Evolutionary conservation across 176 grass and related monocot species (phyloP), one percentile per base, ranked within the genome.

Genomic region (Avena atlantica): DNA sequence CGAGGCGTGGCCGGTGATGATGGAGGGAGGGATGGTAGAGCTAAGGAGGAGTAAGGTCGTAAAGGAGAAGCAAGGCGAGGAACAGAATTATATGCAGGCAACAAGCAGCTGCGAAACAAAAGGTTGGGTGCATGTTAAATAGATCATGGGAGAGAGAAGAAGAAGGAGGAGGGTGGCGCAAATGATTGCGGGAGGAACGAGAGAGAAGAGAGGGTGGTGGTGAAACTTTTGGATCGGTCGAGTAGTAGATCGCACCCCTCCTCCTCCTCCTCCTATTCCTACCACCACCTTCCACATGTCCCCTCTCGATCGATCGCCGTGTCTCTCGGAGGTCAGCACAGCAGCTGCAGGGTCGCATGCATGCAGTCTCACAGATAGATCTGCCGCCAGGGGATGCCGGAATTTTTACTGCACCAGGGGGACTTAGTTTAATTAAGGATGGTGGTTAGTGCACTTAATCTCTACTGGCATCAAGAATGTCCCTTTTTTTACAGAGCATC

Each of bases 81-180:
- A 93, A 83, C 87, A 91, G 87, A 90, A 95, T 97, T 73, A 97
- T 97, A 95, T 87, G 89, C 76, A 83, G 81, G 74, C 79, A 90
- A 57, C 66, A 70, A 48, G 85, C 63, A 81, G 76, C 71, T 87
- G 85, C 81, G 53, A 84, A 84, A 82, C 76, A 85, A 82, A 89
- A 87, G 65, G 69, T n/a, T 47, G 24, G 17, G 62, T 70, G 82
- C 82, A 84, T 55, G 87, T 89, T 93, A 91, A 86, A 83, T 91
- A 73, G 87, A 72, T 89, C 78, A 86, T 84, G 73, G 61, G 84
- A 84, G 64, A 90, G 88, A 79, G 86, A 40, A 4, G 37, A 40
- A 5, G 86, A 40, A 4, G 37, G 6, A 5, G 9, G 59, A 58
- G 3, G 71, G 67, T 75, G 80, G 66, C 36, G 48, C 85, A 91